Conservation (phyloP, 1,139 yeast species). For the Yamadazyma siamensis region DNA sequence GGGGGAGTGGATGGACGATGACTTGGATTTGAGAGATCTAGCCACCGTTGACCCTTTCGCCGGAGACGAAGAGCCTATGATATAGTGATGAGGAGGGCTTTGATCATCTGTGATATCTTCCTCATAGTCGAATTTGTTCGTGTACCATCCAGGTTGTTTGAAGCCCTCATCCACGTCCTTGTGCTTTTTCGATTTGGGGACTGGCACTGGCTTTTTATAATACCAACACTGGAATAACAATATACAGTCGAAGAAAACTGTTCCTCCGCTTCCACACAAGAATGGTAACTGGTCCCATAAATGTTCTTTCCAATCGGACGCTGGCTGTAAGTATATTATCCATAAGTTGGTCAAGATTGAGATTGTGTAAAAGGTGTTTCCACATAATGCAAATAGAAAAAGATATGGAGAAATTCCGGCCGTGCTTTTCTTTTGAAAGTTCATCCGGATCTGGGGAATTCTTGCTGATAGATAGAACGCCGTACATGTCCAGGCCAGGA, state of each 20-base stretch:
- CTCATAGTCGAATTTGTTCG: slow-evolving; percentile 17
- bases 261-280: slow-evolving; percentile 35
- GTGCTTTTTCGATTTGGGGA: neutral
- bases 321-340: slow-evolving; percentile 13
- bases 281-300: slow-evolving; percentile 33
- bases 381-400: slow-evolving; percentile 35
- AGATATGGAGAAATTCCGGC: slow-evolving; percentile 35
- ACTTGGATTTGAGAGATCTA: slow-evolving; percentile 7
- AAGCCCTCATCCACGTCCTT: slow-evolving; percentile 15
- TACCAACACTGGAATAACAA: slow-evolving; percentile 33
- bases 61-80: slow-evolving; percentile 14
- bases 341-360: slow-evolving; percentile 30
- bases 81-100: slow-evolving; percentile 28
- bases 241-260: slow-evolving; percentile 31
- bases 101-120: slow-evolving; percentile 7
- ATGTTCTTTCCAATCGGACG: slow-evolving; percentile 6
- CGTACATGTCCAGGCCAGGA: slow-evolving; percentile 78
- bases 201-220: slow-evolving; percentile 13
- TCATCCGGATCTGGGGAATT: slow-evolving; percentile 66
- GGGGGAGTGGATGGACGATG: slow-evolving; percentile 14
- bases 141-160: slow-evolving; percentile 41
- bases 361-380: slow-evolving; percentile 33
- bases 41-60: slow-evolving; percentile 3
- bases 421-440: slow-evolving; percentile 28
- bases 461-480: slow-evolving; percentile 68